Conservation (phyloP, 108 stramenopile genomes). For the Nannochloropsis salina region DNA sequence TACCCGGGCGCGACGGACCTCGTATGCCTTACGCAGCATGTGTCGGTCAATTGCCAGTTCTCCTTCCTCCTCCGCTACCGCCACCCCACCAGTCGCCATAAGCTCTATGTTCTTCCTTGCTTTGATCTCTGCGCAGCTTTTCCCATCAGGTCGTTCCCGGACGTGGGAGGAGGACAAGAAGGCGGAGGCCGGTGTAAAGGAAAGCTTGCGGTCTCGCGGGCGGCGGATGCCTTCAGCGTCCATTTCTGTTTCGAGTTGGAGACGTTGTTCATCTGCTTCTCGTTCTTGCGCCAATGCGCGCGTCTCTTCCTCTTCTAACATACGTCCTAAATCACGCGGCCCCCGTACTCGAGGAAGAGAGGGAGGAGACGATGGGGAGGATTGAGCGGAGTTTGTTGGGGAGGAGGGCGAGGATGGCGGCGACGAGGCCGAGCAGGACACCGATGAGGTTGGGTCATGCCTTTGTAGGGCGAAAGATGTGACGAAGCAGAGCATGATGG, state of each 20-base stretch:
- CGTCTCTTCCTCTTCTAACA: neutral
- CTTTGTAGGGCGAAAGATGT: neutral
- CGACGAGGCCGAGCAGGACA: neutral
- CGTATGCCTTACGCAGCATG: neutral
- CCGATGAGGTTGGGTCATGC: neutral
- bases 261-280: neutral
- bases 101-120: neutral
- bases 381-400: neutral
- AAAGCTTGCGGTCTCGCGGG: neutral
- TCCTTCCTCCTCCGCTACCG: neutral
- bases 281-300: neutral
- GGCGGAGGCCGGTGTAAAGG: neutral
- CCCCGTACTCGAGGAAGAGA: neutral
- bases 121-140: neutral
- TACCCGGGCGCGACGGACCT: neutral
- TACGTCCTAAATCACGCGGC: neutral
- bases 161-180: neutral
- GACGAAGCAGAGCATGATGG: too few species aligned
- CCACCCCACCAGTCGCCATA: neutral
- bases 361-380: neutral
- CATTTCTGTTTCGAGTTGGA: neutral
- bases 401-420: neutral
- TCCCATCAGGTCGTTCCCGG: neutral
- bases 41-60: neutral
- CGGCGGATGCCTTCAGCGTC: neutral